A percentile compares a stretch with the other conserved stretches of the same genome.
Evolutionary conservation across 495 filamentous ascomycete species (phyloP).

Genomic region (Aspergillus diversus): DNA sequence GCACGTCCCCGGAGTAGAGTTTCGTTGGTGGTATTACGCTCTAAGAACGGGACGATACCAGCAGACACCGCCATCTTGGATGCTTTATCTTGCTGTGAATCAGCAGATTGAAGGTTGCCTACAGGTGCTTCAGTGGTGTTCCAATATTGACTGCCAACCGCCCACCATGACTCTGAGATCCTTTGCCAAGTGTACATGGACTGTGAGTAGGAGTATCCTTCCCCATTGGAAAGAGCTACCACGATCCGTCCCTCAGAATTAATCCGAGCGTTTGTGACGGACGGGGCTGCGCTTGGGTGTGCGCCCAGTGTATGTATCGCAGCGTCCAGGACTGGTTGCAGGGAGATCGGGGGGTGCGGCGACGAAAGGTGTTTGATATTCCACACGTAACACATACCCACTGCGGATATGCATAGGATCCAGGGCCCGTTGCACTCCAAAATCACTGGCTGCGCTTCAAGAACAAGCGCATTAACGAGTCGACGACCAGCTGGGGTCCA

Average conservation of each 20-base stretch:
- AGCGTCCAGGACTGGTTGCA: slow-evolving; percentile 88
- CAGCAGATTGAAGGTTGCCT: slow-evolving; percentile 73
- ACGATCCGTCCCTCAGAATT: slow-evolving; percentile 85
- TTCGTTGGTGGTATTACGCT: slow-evolving; percentile 92
- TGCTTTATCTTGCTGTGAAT: slow-evolving; percentile 53
- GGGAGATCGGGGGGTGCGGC: slow-evolving; percentile 85
- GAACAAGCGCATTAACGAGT: slow-evolving; percentile 76
- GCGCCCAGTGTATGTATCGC: slow-evolving; percentile 71
- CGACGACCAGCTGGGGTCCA: slow-evolving; percentile 96
- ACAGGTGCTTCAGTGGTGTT: slow-evolving; percentile 89
- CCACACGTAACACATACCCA: slow-evolving; percentile 92
- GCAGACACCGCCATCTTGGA: slow-evolving; percentile 71
- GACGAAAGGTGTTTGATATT: slow-evolving; percentile 83
- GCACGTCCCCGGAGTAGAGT: slow-evolving; percentile 89
- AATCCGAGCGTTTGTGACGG: slow-evolving; percentile 85
- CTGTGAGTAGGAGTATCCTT: slow-evolving; percentile 86
- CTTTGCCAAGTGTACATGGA: slow-evolving; percentile 91
- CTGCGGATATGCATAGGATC: slow-evolving; percentile 85
- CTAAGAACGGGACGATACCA: slow-evolving; percentile 88
- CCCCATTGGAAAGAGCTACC: slow-evolving; percentile 86
- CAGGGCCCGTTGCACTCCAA: slow-evolving; percentile 87
- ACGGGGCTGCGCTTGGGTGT: slow-evolving; percentile 72
- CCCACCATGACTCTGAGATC: slow-evolving; percentile 95
- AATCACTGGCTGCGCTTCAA: slow-evolving; percentile 93
- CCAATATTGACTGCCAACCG: slow-evolving; percentile 97